These are phyloP conservation scores for Phytopythium boreale DNA, from an alignment of 352 stramenopile species.

Conservation along the genomic window DNA sequence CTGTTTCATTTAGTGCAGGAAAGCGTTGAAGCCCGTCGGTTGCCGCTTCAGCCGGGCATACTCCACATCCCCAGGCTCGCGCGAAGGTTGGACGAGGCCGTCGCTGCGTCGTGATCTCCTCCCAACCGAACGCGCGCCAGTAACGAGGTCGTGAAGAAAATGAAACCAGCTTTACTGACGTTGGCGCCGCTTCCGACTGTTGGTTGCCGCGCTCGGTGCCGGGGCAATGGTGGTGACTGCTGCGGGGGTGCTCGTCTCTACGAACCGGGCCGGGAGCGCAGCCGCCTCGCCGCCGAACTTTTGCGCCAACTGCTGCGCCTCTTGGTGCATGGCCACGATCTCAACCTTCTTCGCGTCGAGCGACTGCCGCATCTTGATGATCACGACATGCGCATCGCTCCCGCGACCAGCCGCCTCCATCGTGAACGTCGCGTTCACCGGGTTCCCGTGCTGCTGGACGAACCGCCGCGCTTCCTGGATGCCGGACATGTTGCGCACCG, in stretches of 20 bases:
- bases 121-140: neutral
- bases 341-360: constrained; percentile 5
- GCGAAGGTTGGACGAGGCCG: too few relatives aligned
- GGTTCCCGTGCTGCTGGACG: neutral
- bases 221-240: neutral
- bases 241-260: neutral
- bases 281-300: neutral
- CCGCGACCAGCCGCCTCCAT: constrained; percentile 13
- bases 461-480: constrained; percentile 5
- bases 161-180: neutral
- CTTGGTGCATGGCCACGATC: constrained; percentile 5
- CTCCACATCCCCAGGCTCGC: too few relatives aligned
- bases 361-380: constrained; percentile 14
- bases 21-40: neutral
- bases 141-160: neutral
- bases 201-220: neutral
- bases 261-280: constrained; percentile 1
- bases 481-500: constrained; percentile 7
- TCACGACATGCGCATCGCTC: constrained; percentile 13
- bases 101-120: neutral
- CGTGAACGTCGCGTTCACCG: constrained; percentile 6
- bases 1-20: neutral
- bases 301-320: constrained; percentile 7
- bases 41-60: neutral
- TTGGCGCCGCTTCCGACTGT: constrained; percentile 1